Evolutionary conservation across 2,329 filamentous ascomycete species (phyloP).

Genomic region (Atkinsonella texensis): DNA sequence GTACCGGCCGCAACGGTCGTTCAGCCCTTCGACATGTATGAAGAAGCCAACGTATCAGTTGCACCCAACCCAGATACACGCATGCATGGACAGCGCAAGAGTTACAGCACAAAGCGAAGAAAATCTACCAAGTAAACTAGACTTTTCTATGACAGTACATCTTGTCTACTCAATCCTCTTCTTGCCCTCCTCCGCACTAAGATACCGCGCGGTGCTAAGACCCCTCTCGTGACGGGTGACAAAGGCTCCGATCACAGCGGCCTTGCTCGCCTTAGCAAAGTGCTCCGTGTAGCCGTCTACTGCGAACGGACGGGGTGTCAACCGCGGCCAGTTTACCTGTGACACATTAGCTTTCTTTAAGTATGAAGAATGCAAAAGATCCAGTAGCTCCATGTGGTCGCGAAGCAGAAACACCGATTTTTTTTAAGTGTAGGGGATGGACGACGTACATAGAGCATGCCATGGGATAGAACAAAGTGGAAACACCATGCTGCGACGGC

Average conservation of each 20-base stretch:
- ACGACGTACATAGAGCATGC: slow-evolving; percentile 81
- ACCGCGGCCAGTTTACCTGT: slow-evolving; percentile 95
- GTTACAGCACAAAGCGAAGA: neutral
- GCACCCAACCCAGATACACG: too few species aligned
- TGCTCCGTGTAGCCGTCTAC: slow-evolving; percentile 83
- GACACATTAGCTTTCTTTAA: neutral
- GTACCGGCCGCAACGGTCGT: too few species aligned
- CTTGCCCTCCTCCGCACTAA: slow-evolving; percentile 91
- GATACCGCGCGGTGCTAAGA: slow-evolving; percentile 67
- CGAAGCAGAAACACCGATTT: neutral
- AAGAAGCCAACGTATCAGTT: too few species aligned
- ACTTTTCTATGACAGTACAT: neutral
- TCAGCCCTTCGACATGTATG: too few species aligned
- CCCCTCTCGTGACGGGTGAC: slow-evolving; percentile 63
- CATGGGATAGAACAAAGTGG: slow-evolving; percentile 70
- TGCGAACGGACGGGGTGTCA: slow-evolving; percentile 79
- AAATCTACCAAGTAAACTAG: neutral
- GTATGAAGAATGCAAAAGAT: too few species aligned
- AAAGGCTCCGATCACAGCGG: slow-evolving; percentile 67
- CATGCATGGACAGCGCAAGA: too few species aligned
- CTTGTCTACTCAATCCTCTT: slow-evolving; percentile 78
- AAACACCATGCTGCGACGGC: slow-evolving; percentile 57
- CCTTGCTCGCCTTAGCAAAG: slow-evolving; percentile 68
- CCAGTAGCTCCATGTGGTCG: too few species aligned
- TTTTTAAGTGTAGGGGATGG: neutral